Conservation (phyloP, 352 stramenopile genomes). For the Blastocystis sp. region DNA sequence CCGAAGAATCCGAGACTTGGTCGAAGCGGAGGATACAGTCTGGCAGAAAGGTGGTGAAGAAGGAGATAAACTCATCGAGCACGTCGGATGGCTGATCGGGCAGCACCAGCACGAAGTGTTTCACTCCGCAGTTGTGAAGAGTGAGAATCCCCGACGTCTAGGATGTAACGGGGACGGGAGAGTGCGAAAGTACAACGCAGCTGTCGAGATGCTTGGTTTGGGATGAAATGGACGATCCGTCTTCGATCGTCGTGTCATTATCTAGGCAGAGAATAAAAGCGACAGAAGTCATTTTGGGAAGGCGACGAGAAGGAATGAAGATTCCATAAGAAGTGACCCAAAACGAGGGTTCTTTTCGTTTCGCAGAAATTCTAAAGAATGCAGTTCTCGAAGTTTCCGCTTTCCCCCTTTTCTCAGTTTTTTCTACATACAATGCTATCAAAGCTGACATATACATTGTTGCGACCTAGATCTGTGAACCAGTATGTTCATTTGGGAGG, state of each 20-base stretch:
- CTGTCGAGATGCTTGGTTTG: not conserved
- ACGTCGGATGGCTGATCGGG: not conserved
- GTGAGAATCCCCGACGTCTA: slow-evolving; percentile 8
- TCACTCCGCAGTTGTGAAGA: slow-evolving; percentile 10
- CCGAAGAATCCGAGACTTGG: not conserved
- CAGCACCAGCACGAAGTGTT: not conserved
- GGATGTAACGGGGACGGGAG: not conserved
- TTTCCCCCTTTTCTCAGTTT: not conserved
- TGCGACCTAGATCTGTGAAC: slow-evolving; percentile 2
- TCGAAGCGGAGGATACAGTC: not conserved
- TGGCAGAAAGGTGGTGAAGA: not conserved
- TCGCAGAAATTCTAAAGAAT: slow-evolving; percentile 3
- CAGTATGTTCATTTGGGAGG: not conserved
- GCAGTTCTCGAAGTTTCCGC: slow-evolving; percentile 29
- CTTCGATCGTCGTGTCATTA: not conserved
- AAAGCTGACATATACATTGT: not conserved
- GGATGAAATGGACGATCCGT: not conserved
- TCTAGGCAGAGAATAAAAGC: slow-evolving; percentile 53
- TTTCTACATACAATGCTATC: slow-evolving; percentile 52
- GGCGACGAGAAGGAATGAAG: not conserved
- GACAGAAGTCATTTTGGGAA: slow-evolving; percentile 39
- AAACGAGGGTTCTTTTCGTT: slow-evolving; percentile 22
- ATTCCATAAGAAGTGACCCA: slow-evolving; percentile 9
- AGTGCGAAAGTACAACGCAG: not conserved
- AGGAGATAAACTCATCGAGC: not conserved